Conservation (phyloP, 177 flowering plant species). For the Vitis hybrid region DNA sequence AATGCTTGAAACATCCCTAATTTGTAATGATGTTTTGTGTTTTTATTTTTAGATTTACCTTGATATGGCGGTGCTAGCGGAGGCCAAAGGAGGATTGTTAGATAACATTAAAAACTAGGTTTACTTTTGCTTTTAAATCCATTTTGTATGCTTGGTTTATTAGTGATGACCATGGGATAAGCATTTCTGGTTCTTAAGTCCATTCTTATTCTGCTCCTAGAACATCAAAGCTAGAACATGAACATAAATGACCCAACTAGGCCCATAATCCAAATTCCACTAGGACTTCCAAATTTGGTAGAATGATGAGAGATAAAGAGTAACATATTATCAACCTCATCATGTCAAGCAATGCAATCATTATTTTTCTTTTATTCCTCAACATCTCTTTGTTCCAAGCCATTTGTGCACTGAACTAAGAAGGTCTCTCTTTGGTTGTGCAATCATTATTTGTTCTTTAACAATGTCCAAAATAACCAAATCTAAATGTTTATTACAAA, state of each 20-base stretch:
- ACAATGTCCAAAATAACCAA: no score
- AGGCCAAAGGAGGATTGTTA: slow-evolving; percentile 73
- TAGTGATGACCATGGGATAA: not conserved
- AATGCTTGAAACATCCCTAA: not conserved
- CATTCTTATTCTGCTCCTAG: no score
- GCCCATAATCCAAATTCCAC: no score
- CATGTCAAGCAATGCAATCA: slow-evolving; percentile 37
- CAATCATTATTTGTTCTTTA: no score
- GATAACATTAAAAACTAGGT: slow-evolving; percentile 89
- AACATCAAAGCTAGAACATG: no score
- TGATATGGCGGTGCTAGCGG: slow-evolving; percentile 79
- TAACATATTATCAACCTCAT: slow-evolving; percentile 13
- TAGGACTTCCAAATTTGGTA: no score
- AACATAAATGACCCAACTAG: no score
- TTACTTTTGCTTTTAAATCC: slow-evolving; percentile 1
- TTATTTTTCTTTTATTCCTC: slow-evolving; percentile 29
- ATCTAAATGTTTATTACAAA: no score
- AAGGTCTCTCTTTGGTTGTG: slow-evolving; percentile 42
- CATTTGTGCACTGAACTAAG: slow-evolving; percentile 40
- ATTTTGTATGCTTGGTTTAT: slow-evolving; percentile 11
- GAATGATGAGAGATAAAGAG: no score
- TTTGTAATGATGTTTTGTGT: not conserved
- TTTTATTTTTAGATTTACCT: slow-evolving; percentile 45
- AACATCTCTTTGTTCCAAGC: slow-evolving; percentile 25
- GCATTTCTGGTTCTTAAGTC: not conserved